These are phyloP conservation scores for Penicillium psychrosexuale DNA, from an alignment of 2,329 filamentous ascomycete genomes.

Conservation along the genomic window DNA sequence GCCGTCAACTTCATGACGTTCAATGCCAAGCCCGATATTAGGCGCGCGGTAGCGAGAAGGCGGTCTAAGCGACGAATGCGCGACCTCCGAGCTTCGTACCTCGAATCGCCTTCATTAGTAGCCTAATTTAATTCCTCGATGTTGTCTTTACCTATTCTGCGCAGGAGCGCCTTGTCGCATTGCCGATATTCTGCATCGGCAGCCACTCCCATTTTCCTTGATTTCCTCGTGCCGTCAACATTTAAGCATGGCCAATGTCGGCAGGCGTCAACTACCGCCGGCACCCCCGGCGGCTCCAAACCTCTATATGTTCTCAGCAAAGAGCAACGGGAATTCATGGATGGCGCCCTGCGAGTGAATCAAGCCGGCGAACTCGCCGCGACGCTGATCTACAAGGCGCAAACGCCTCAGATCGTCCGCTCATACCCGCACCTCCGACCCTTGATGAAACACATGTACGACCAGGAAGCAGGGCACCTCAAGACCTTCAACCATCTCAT, in stretches of 20 bases:
- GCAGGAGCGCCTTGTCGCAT: constrained; percentile 18
- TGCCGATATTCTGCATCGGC: constrained; percentile 10
- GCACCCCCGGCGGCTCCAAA: constrained; percentile 29
- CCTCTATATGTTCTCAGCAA: constrained; percentile 59
- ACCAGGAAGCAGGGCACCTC: constrained; percentile 88
- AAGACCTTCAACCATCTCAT: constrained; percentile 79
- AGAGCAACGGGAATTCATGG: constrained; percentile 70
- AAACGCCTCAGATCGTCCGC: constrained; percentile 75
- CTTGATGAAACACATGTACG: constrained; percentile 96
- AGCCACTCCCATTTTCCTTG: constrained; percentile 29
- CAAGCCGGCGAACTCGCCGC: constrained; percentile 97
- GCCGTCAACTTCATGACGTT: constrained; percentile 31
- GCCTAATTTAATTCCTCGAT: constrained; percentile 12
- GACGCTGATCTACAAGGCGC: constrained; percentile 86
- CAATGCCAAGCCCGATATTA: constrained; percentile 30
- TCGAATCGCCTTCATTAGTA: neutral
- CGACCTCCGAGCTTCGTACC: neutral
- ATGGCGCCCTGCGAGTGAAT: constrained; percentile 85
- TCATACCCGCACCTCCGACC: constrained; percentile 83
- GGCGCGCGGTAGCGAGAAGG: constrained; percentile 31
- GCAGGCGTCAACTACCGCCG: constrained; percentile 25
- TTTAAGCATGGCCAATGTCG: constrained; percentile 26
- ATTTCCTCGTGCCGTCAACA: constrained; percentile 37
- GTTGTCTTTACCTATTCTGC: constrained; percentile 25
- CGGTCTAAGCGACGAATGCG: constrained; percentile 1